Evolutionary conservation across 768 basidiomycete genomes (phyloP).

Genomic region (Sistotremastrum suecicum): DNA sequence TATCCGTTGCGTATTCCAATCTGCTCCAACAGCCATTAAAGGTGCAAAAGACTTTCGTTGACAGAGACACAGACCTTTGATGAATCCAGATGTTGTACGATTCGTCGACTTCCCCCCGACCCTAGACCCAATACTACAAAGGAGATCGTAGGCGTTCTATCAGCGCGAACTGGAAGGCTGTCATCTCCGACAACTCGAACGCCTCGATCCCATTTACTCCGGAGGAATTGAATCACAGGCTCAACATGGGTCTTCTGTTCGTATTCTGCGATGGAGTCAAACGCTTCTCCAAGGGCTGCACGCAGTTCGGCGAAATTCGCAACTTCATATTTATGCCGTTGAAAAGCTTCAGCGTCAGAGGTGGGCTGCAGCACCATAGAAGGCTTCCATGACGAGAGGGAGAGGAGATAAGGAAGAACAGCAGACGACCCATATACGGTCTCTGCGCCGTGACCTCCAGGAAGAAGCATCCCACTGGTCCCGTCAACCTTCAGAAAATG

Average conservation of each 20-base stretch:
- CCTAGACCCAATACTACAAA: conserved; percentile 12
- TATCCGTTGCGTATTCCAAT: conserved; percentile 18
- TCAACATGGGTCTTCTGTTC: conserved; percentile 10
- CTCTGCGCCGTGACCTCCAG: conserved; percentile 17
- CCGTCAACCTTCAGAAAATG: conserved; percentile 13
- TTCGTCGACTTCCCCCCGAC: conserved; percentile 8
- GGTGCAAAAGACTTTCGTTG: neutral
- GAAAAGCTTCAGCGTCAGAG: neutral
- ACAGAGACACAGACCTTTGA: neutral
- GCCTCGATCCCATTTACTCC: conserved; percentile 8
- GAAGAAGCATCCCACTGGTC: conserved; percentile 14
- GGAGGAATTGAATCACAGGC: conserved; percentile 10
- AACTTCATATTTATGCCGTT: neutral
- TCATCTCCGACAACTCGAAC: conserved; percentile 15
- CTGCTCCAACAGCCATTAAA: conserved; percentile 1
- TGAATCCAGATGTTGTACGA: conserved; percentile 12
- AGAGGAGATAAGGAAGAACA: conserved; percentile 14
- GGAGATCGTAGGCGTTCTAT: conserved; percentile 11
- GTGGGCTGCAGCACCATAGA: too few relatives aligned
- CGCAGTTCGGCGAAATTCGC: neutral
- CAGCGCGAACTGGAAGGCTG: conserved; percentile 4
- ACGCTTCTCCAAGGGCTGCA: conserved; percentile 7
- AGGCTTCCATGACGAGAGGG: neutral
- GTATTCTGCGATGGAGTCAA: conserved; percentile 10
- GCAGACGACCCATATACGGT: conserved; percentile 12